Evolutionary conservation across 75 land plant genomes (phyloP), one percentile per base, ranked within the genome.

Genomic region (Picea glauca): DNA sequence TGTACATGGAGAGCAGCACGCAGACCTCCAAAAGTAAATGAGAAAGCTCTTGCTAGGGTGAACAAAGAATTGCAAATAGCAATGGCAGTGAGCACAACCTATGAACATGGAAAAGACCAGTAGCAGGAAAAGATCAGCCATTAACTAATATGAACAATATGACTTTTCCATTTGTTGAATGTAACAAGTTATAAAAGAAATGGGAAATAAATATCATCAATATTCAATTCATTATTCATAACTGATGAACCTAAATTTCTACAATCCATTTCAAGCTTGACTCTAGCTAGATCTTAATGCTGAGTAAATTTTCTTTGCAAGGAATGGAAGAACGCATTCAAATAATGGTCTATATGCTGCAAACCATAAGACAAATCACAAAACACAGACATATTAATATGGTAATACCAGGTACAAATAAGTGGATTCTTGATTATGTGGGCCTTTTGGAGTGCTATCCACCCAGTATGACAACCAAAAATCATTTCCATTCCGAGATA

Each of bases 401-500:
- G 72, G 40, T 9, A 21, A 38, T 83, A 94, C 96, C 94, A 94
- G 80, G 70, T 85, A 94, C 83, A 84, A 90, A 21, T 73, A 30
- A 12, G 85, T 82, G 13, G 87, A 80, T 46, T 84, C 40, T 11
- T 46, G 33, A 26, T 60, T 40, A 20, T 74, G 20, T 4, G 31
- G 60, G 31, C 35, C 82, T 43, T 85, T 79, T 50, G 81, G 78
- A 58, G 83, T 74, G 62, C 81, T 80, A 50, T 50, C 99, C 33
- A 96, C 99, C 99, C 99, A 96, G 67, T 84, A 81, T 30, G 99
- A 84, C n/a, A 96, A 72, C 99, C 99, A 96, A 56, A 93, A 77
- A 79, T 96, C 99, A 86, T 90, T 92, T 62, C 98, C 99, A 84
- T 94, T 96, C 14, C 93, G 90, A 57, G 99, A 89, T 18, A 87